Evolutionary conservation across 306 rosid genomes (phyloP), one percentile per base, ranked within the genome.

Genomic region (Acacia confusa): DNA sequence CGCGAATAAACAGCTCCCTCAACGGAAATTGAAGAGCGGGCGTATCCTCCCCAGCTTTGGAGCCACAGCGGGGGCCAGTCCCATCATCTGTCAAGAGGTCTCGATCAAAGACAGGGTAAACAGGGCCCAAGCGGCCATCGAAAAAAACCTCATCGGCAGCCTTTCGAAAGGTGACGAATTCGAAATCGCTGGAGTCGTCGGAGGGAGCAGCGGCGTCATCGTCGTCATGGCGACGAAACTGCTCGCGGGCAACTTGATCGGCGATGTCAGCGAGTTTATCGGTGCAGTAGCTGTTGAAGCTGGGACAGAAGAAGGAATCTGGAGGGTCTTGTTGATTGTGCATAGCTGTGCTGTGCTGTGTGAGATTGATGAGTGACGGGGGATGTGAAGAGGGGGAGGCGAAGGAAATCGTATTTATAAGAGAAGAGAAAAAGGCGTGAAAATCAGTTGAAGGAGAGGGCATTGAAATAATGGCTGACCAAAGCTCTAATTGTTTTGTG

Each of bases 41-140:
- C 36, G 75, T 38, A 19, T 73, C 53, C 47, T 45, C 44, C 41
- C 41, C 79, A 9, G 14, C 8, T 50, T 8, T 17, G 20, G 77
- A 55, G 7, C 10, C 30, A 9, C 15, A 19, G 3, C 36, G 45
- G 28, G 38, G 45, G 2, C 60, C 50, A 28, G 45, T 75, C 25
- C 55, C 52, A 11, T 63, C 16, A 4, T 41, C 81, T 2, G 13
- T 50, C 44, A 79, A 24, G 13, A 88, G 78, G 68, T 87, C 90
- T 11, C 84, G 85, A 74, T 91, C 71, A 74, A 93, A 90, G 15
- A 90, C 66, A 7, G 97, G 97, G 24, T 86, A 91, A 32, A 76
- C 89, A n/a, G 86, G 82, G 41, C 90, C 82, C 34, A 75, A 84
- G 44, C 6, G 70, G 25, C 67, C 82, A 68, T 83, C 78, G 34